Conservation (phyloP, 192 early-diverging fungal genomes). For the Coemansia sp. region DNA sequence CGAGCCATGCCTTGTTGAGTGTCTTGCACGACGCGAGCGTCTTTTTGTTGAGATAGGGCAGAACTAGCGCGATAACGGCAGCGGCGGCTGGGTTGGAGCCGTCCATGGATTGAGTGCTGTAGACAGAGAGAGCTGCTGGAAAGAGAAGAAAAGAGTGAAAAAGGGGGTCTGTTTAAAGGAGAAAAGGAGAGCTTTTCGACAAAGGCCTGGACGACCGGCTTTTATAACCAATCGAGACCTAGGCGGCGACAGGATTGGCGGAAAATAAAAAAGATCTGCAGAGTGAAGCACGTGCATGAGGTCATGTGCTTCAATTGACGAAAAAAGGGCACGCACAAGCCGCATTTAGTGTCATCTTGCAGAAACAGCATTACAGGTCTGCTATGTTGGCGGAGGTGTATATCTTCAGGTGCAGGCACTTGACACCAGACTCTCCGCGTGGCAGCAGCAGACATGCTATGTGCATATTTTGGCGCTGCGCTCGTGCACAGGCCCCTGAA, state of each 20-base stretch:
- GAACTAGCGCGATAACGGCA: slow-evolving; percentile 34
- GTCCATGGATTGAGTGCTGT: no score
- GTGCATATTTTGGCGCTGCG: background rate
- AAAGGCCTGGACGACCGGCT: slow-evolving; percentile 9
- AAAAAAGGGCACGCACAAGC: background rate
- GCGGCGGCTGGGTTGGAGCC: slow-evolving; percentile 36
- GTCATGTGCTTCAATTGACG: slow-evolving; percentile 1
- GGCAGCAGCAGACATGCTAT: background rate
- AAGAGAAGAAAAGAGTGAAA: background rate
- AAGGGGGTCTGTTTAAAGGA: background rate
- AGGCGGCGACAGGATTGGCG: slow-evolving; percentile 27
- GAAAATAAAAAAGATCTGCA: slow-evolving; percentile 28
- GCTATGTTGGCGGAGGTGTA: background rate
- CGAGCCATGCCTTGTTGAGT: slow-evolving; percentile 38
- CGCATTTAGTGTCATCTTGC: background rate
- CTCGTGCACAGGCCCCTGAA: background rate
- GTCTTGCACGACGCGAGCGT: slow-evolving; percentile 25
- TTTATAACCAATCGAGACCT: slow-evolving; percentile 39
- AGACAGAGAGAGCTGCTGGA: background rate
- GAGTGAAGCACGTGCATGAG: slow-evolving; percentile 22
- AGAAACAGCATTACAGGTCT: no score
- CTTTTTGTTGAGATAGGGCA: slow-evolving; percentile 32
- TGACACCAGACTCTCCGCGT: background rate
- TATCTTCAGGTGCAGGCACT: background rate
- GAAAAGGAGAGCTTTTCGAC: background rate